These are phyloP conservation scores for Dactylis glomerata DNA, from an alignment of 176 grass and related monocot genomes.

Conservation along the genomic window DNA sequence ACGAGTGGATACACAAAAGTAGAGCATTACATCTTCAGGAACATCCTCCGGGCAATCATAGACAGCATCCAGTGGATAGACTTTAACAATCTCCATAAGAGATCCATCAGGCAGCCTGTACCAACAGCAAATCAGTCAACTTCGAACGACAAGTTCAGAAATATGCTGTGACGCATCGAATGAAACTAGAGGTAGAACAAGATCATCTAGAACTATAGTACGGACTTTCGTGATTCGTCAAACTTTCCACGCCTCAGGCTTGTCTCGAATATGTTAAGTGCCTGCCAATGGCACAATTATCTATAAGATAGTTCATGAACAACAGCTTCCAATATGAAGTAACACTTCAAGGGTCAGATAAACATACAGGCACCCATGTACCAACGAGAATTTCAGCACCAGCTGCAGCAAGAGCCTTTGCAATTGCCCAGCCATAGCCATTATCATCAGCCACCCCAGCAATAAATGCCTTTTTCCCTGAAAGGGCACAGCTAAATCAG, in stretches of 20 bases:
- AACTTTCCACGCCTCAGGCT: conserved; percentile 36
- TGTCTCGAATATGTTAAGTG: conserved; percentile 38
- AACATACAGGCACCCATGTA: conserved; percentile 95
- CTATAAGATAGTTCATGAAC: conserved; percentile 11
- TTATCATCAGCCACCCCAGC: conserved; percentile 99
- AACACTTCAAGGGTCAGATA: not conserved
- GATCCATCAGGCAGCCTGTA: conserved; percentile 83
- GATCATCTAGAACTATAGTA: conserved; percentile 8
- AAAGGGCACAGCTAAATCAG: conserved; percentile 11
- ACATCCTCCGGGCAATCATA: conserved; percentile 88
- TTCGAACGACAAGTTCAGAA: not conserved
- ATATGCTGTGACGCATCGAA: not conserved
- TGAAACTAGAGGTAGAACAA: conserved; percentile 18
- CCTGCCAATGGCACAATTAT: conserved; percentile 34
- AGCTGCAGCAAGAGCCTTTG: conserved; percentile 89
- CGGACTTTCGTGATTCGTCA: conserved; percentile 24
- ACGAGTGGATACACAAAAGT: not conserved
- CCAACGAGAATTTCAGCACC: conserved; percentile 97
- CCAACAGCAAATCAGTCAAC: conserved; percentile 16
- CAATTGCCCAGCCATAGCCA: conserved; percentile 99
- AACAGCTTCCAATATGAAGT: conserved; percentile 15
- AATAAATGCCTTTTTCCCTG: conserved; percentile 97
- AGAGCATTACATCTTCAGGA: conserved; percentile 77
- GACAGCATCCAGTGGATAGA: conserved; percentile 93
- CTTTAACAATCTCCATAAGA: conserved; percentile 92